Evolutionary conservation across 805 yeast species (phyloP).

Genomic region (Myxozyma nipponensis): DNA sequence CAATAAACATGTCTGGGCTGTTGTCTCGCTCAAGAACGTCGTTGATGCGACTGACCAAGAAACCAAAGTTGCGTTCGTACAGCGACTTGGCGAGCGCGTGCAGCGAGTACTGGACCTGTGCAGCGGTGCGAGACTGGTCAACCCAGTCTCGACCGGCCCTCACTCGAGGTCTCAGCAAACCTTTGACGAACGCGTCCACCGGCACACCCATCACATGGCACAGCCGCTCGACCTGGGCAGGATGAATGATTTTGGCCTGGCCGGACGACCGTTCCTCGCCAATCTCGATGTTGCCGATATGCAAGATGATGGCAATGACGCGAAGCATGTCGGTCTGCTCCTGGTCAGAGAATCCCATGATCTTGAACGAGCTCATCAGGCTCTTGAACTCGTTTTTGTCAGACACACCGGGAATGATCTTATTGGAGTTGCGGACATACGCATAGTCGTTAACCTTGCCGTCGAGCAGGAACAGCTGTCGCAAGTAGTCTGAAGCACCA

Average conservation of each 20-base stretch:
- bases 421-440: slow-evolving; percentile 56
- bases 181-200: slow-evolving; percentile 50
- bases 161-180: slow-evolving; percentile 73
- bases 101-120: slow-evolving; percentile 73
- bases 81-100: slow-evolving; percentile 86
- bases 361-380: slow-evolving; percentile 63
- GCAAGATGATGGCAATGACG: slow-evolving; percentile 70
- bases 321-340: slow-evolving; percentile 60
- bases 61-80: slow-evolving; percentile 79
- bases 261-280: slow-evolving; percentile 51
- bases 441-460: slow-evolving; percentile 46
- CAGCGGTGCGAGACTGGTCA: slow-evolving; percentile 69
- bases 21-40: slow-evolving; percentile 50
- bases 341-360: slow-evolving; percentile 60
- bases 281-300: slow-evolving; percentile 80
- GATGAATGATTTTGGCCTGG: slow-evolving; percentile 65
- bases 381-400: slow-evolving; percentile 64
- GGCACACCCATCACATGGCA: slow-evolving; percentile 64
- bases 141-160: slow-evolving; percentile 89
- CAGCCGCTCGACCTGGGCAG: slow-evolving; percentile 49
- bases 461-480: slow-evolving; percentile 39
- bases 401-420: slow-evolving; percentile 65
- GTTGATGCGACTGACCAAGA: slow-evolving; percentile 72
- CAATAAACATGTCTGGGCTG: slow-evolving; percentile 51
- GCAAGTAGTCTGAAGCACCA: slow-evolving; percentile 53